phyloP scores from a whole-genome alignment of 192 early-diverging fungal genomes.

The Spinellus fusiger region DNA sequence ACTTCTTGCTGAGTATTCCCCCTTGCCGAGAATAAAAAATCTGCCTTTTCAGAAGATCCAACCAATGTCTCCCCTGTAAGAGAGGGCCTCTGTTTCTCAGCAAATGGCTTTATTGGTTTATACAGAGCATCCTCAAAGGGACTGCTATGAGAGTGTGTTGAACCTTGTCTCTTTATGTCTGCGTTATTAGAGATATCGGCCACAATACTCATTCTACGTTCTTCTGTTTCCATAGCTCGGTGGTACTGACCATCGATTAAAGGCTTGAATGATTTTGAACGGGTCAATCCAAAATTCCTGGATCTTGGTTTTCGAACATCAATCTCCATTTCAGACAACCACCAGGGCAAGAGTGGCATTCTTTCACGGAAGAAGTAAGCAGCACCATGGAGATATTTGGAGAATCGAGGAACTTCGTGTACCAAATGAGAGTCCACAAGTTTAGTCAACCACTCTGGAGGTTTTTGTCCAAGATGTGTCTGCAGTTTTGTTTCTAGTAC shows the following conservation, averaged over 20 bases:
- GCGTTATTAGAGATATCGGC: conserved; percentile 34
- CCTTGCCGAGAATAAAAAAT: not conserved
- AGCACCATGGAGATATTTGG: conserved; percentile 43
- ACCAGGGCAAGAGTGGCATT: conserved; percentile 43
- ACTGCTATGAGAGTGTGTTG: not conserved
- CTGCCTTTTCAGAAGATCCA: not conserved
- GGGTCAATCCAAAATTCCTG: conserved; percentile 26
- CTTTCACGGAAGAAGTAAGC: conserved; percentile 38
- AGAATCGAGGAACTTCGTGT: conserved; percentile 43
- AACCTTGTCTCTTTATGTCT: not conserved
- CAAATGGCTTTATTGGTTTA: not conserved
- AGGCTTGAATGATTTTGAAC: conserved; percentile 30
- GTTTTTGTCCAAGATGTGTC: conserved; percentile 31
- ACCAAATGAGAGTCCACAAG: conserved; percentile 36
- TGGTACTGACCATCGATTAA: conserved; percentile 29
- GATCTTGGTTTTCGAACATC: conserved; percentile 44
- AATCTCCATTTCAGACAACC: conserved; percentile 47
- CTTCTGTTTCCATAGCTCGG: conserved; percentile 22
- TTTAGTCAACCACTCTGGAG: conserved; percentile 23
- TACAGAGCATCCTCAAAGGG: not conserved
- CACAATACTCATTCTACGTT: conserved; percentile 16
- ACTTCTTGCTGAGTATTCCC: not conserved
- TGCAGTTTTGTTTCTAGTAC: conserved; percentile 29
- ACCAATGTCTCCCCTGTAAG: not conserved
- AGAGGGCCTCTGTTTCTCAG: not conserved